These are phyloP conservation scores for Talaromyces sp. DNA, from an alignment of 2,329 filamentous ascomycete genomes.

Conservation along the genomic window DNA sequence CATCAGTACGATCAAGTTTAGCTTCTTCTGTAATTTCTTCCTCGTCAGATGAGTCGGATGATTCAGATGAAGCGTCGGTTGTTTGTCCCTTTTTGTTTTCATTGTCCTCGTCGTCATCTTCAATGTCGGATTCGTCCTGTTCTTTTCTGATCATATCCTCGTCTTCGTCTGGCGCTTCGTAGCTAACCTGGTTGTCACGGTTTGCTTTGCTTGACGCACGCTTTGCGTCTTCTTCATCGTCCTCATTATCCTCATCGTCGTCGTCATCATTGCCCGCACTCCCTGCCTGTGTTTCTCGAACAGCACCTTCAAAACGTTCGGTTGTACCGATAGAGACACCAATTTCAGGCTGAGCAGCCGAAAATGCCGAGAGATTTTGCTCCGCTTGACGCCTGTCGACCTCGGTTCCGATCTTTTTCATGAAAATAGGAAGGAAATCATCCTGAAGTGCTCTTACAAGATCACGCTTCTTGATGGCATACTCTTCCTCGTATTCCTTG, in stretches of 20 bases:
- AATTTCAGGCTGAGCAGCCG: conserved; percentile 73
- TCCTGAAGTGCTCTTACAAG: conserved; percentile 76
- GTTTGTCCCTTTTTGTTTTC: conserved; percentile 25
- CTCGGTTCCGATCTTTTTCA: conserved; percentile 69
- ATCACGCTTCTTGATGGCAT: conserved; percentile 75
- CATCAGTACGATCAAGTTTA: conserved; percentile 40
- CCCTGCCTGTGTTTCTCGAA: conserved; percentile 48
- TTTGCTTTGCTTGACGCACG: conserved; percentile 63
- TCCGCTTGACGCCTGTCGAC: conserved; percentile 71
- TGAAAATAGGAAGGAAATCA: conserved; percentile 70
- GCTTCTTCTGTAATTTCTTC: conserved; percentile 48
- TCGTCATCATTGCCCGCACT: conserved; percentile 60
- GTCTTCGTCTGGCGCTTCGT: conserved; percentile 88
- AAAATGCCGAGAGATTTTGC: conserved; percentile 54
- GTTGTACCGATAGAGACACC: conserved; percentile 60
- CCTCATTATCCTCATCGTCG: conserved; percentile 63
- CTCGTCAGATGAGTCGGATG: conserved; percentile 40
- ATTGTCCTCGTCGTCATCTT: conserved; percentile 27
- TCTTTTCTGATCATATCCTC: conserved; percentile 74
- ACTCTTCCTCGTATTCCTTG: conserved; percentile 78
- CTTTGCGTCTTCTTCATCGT: conserved; percentile 70
- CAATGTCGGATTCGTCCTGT: conserved; percentile 57
- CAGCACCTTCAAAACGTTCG: conserved; percentile 44
- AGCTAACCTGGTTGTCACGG: conserved; percentile 76
- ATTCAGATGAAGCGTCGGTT: neutral